phyloP scores from a whole-genome alignment of 2,329 filamentous ascomycete genomes.

The Colletotrichum noveboracense region DNA sequence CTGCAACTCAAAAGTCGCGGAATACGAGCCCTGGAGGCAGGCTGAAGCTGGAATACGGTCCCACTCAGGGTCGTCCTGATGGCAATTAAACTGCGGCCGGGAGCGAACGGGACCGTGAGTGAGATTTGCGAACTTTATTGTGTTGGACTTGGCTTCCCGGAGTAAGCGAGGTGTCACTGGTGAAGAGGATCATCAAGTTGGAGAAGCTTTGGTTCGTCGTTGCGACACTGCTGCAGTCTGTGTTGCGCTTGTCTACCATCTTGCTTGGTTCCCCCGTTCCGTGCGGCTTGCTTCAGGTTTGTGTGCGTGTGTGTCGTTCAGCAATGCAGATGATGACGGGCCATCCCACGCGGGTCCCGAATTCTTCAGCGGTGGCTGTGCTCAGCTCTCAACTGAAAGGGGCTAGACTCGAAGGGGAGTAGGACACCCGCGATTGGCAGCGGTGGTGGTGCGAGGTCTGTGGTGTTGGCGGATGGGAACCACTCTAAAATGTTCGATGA shows the following conservation, averaged over 20 bases:
- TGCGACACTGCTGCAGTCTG: not conserved
- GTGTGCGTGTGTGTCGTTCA: not conserved
- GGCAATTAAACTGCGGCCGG: not conserved
- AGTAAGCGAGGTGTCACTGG: not conserved
- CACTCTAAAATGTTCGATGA: not conserved
- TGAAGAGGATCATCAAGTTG: not conserved
- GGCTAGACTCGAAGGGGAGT: not conserved
- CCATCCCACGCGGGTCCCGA: not conserved
- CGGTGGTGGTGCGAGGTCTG: conserved; percentile 4
- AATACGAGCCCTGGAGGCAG: not conserved
- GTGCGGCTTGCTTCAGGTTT: conserved; percentile 1
- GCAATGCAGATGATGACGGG: not conserved
- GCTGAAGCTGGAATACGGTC: not conserved
- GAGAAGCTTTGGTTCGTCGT: not conserved
- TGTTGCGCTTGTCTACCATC: not conserved
- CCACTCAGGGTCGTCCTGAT: not conserved
- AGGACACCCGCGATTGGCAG: not conserved
- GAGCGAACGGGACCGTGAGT: not conserved
- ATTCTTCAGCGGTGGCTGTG: conserved; percentile 14
- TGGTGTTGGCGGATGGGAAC: not conserved
- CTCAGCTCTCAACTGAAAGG: not conserved
- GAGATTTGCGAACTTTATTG: not conserved
- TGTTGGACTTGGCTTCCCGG: not conserved
- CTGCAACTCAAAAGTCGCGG: not conserved
- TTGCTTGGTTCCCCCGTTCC: not conserved